Conservation (phyloP, 768 basidiomycete genomes). For the Trametes cubensis region DNA sequence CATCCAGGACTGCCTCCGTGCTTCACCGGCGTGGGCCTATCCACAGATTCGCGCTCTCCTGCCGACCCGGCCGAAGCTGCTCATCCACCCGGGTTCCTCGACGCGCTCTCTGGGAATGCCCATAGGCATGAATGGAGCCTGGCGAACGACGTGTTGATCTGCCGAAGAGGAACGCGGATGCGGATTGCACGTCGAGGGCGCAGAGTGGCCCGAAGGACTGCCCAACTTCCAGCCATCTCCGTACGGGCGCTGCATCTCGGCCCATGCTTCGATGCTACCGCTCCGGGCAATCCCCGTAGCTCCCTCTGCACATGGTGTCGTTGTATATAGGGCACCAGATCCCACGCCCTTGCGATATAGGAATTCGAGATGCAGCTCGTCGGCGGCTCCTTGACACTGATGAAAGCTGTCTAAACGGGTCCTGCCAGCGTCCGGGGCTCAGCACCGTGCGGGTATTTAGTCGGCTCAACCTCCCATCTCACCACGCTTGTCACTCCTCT, state of each 20-base stretch:
- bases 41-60: no score
- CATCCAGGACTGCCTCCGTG: neutral
- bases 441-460: neutral
- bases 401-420: neutral
- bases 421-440: no score
- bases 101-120: no score
- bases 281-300: neutral
- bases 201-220: neutral
- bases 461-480: neutral
- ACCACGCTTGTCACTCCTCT: neutral
- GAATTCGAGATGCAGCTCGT: neutral
- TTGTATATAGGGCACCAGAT: neutral
- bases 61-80: no score
- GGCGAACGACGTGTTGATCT: no score
- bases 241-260: neutral
- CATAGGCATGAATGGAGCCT: no score
- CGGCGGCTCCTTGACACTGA: neutral
- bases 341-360: slow-evolving; percentile 3
- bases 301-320: slow-evolving; percentile 8
- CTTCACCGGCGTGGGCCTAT: neutral
- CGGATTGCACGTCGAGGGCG: no score
- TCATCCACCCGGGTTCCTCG: no score
- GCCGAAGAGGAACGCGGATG: no score
- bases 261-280: neutral
- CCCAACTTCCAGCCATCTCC: neutral